Evolutionary conservation across 164 flowering plant genomes (phyloP), one percentile per base, ranked within the genome.

Genomic region (Malania oleifera): DNA sequence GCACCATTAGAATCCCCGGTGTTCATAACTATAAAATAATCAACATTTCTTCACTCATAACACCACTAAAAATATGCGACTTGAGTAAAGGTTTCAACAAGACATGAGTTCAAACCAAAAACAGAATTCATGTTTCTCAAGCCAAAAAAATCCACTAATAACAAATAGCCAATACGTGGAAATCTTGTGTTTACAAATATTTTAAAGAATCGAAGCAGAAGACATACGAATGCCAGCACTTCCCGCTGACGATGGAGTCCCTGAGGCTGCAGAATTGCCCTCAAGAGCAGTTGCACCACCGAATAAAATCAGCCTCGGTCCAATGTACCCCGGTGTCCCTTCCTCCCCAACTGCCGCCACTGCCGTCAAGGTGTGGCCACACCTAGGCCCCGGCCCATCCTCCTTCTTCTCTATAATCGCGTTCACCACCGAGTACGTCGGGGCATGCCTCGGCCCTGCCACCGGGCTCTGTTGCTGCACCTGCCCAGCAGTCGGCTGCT

Each of bases 251-350:
- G 99, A 71, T 11, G 97, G 99, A 28, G 96, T 85, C 10, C 97
- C 96, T 0, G 97, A 65, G 23, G 84, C 84, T 0, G 89, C 93
- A 19, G 99, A 80, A 73, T 95, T 95, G 22, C 99, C 99, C 64
- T 95, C 99, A 0, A 95, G 83, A 0, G 97, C 97, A 2, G 99
- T 95, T 41, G 99, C 99, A 31, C 99, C 99, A 23, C 99, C 99
- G 41, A 95, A 95, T 31, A 95, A 63, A 38, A 95, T 87, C 56
- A 95, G 67, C 66, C 97, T 75, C 9, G 99, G 97, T 2, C 97
- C 99, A 61, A 95, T 79, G 52, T 81, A 89, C 1, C 87, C 95
- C 1, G 91, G 82, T 23, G 75, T 69, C 14, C 99, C 96, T 61
- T 95, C 99, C 72, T 91, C 99, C 29, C 97, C 99, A 26, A 95